Evolutionary conservation across 2,329 filamentous ascomycete genomes (phyloP), one percentile per base, ranked within the genome.

Genomic region (Drechslerella stenobrocha): DNA sequence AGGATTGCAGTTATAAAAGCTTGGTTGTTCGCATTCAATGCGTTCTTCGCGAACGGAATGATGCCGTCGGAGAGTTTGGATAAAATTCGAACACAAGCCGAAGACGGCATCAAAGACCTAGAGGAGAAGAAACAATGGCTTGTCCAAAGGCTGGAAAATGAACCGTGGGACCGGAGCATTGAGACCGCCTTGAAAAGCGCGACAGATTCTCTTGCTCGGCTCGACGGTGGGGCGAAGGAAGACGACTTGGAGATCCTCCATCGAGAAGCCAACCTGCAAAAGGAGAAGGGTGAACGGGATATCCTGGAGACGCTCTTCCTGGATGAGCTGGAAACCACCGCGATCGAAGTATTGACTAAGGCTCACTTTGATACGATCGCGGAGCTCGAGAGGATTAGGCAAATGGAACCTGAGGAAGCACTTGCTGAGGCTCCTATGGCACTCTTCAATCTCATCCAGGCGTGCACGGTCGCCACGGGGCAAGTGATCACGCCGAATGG

Each of bases 401-500:
- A 83, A 32, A 90, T 97, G 85, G 87, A 82, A 61, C 89, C 95
- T 75, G 84, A 87, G 30, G 87, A 95, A 69, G 93, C 92, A 0
- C 82, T 96, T 1, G 80, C 86, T 13, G 86, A 88, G 58, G 93
- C 91, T 23, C 90, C 87, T 75, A 81, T 80, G 20, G 85, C 91
- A 46, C 85, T 98, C 51, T 82, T 84, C 63, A 87, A 88, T 64
- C 82, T 98, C 60, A 81, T 97, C 13, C 84, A 89, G 63, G 84
- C 84, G 2, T 92, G 90, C 59, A 86, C 85, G 42, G 82, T 84
- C 23, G 86, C 89, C 0, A 84, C 87, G 4, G 86, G 88, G 0
- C 89, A 95, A 72, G 84, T 96, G 23, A 88, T 98, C 75, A 96
- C 95, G 75, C 90, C 92, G 1, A 92, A 96, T 73, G 90, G 89